A percentile compares a stretch with the other conserved stretches of the same genome.
These are phyloP conservation scores for Heliocybe sulcata DNA, from an alignment of 1,284 basidiomycete species.

Conservation along the genomic window DNA sequence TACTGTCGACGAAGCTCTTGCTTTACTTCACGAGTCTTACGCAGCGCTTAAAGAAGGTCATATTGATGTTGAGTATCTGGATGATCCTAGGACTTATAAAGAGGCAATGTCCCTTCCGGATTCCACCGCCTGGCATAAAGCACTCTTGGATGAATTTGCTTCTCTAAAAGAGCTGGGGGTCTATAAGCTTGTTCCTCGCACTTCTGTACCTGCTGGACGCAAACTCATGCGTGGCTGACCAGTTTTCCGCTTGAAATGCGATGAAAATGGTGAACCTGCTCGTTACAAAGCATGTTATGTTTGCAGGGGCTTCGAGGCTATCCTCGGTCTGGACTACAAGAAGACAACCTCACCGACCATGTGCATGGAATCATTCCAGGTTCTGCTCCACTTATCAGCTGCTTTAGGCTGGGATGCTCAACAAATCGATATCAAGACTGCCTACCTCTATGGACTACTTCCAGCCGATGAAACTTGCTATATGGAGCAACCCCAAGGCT, in stretches of 20 bases:
- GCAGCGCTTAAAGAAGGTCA: not conserved
- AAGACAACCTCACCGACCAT: slow-evolving; percentile 35
- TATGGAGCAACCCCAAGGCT: slow-evolving; percentile 28
- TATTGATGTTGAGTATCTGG: not conserved
- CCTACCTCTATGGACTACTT: slow-evolving; percentile 34
- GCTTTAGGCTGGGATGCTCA: slow-evolving; percentile 25
- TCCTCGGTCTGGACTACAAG: slow-evolving; percentile 30
- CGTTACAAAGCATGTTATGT: slow-evolving; percentile 28
- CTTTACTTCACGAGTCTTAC: slow-evolving; percentile 1
- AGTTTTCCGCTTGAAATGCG: slow-evolving; percentile 23
- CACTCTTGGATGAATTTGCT: slow-evolving; percentile 5
- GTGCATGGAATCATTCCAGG: slow-evolving; percentile 24
- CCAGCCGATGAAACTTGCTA: slow-evolving; percentile 28
- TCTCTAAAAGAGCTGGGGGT: slow-evolving; percentile 14
- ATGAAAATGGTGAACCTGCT: slow-evolving; percentile 18
- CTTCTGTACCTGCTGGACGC: slow-evolving; percentile 12
- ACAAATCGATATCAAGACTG: slow-evolving; percentile 38
- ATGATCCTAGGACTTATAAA: slow-evolving; percentile 9
- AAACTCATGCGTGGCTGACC: slow-evolving; percentile 19
- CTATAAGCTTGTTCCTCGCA: slow-evolving; percentile 20
- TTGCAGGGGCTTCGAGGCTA: slow-evolving; percentile 29
- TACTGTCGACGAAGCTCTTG: slow-evolving; percentile 17
- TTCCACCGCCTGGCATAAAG: slow-evolving; percentile 9
- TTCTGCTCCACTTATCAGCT: slow-evolving; percentile 29
- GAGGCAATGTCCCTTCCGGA: slow-evolving; percentile 11